Evolutionary conservation across 306 rosid genomes (phyloP).

Genomic region (Cucumis melo): DNA sequence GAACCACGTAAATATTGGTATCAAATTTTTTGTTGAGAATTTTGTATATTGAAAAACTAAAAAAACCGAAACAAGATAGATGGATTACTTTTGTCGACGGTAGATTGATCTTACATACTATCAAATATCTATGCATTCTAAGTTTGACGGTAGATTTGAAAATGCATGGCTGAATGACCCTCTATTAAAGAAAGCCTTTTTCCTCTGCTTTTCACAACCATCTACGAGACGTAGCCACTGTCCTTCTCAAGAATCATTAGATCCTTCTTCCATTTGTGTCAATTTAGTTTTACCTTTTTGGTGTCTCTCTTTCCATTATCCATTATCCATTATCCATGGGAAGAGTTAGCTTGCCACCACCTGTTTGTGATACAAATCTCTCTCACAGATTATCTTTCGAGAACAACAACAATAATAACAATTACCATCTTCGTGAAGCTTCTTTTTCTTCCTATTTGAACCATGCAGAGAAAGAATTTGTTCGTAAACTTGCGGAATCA

Average conservation of each 20-base stretch:
- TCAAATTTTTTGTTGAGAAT: no score
- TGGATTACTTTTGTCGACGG: no score
- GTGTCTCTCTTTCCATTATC: neutral
- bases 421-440: neutral
- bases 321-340: neutral
- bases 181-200: no score
- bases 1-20: no score
- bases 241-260: neutral
- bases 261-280: neutral
- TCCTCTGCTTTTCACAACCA: neutral
- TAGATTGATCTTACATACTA: no score
- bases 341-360: slow-evolving; percentile 2
- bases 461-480: slow-evolving; percentile 5
- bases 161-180: no score
- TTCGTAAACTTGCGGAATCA: slow-evolving; percentile 3
- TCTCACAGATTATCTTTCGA: neutral
- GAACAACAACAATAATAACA: neutral
- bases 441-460: slow-evolving; percentile 8
- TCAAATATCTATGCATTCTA: no score
- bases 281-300: neutral
- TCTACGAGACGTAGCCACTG: neutral
- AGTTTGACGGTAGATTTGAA: no score
- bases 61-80: no score
- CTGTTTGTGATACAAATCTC: slow-evolving; percentile 3
- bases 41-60: no score